Base-by-base conservation (phyloP, 768 basidiomycete species). In the Hygrocybe punicea region DNA sequence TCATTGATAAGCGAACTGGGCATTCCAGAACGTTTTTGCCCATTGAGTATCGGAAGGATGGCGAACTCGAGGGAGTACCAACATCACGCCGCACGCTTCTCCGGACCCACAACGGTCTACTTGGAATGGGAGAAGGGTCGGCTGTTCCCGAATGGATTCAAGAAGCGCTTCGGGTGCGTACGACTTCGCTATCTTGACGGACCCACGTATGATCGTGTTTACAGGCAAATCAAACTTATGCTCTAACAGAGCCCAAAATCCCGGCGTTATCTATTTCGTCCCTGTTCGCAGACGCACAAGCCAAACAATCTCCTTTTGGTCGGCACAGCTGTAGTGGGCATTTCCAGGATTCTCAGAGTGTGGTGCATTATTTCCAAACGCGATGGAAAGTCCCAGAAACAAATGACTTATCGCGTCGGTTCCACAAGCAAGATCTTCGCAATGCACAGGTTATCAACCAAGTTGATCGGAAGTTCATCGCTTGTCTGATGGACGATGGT, bases 391-490 rank as follows among this genome's bases (percentile, higher is more conserved):
- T 29, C 21, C 62, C 62, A 40, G 56, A 57, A n/a, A 4, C 54
- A 23, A 39, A 57, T 33, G 60, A 48, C 40, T 56, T 64, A 45
- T 63, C 73, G n/a, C 72, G 69, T 56, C 71, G 72, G 16, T 82
- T 89, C 62, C 68, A 68, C 34, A 81, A 79, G 60, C 71, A 74
- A 24, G 83, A 86, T 58, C 77, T 98, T 36, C 66, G 63, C 17
- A 65, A 69, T 24, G 87, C 87, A 23, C 67, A 67, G 51, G 79
- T 93, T 49, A 79, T 98, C 50, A 82, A 81, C 57, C 97, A 99
- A 67, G 84, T 98, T 45, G 97, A 98, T 70, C 71, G 76, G 59
- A 99, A 98, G 73, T 98, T 95, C 68, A 82, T 98, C 60, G 88
- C 85, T 25, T 94, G 93, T 68, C 69, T 82, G 23, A 69, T 89